phyloP scores from a whole-genome alignment of 2,329 filamentous ascomycete genomes.

The Elsinoe australis region DNA sequence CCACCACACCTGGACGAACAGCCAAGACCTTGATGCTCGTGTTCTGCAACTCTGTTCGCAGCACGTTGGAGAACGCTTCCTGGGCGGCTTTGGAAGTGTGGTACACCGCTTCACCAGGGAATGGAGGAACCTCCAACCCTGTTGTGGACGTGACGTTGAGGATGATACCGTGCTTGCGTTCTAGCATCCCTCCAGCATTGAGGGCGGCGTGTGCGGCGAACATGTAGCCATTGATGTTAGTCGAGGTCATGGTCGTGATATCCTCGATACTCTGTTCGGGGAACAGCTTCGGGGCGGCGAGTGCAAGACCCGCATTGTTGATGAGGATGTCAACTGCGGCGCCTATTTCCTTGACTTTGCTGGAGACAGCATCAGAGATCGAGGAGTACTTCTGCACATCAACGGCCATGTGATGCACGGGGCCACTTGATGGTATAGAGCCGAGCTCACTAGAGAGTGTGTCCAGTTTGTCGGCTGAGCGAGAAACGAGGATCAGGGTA shows the following conservation, averaged over 20 bases:
- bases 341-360: conserved; percentile 28
- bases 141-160: conserved; percentile 44
- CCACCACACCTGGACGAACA: conserved; percentile 42
- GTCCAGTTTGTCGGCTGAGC: conserved; percentile 30
- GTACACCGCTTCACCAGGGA: conserved; percentile 44
- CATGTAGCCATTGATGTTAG: conserved; percentile 45
- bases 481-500: conserved; percentile 39
- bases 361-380: conserved; percentile 28
- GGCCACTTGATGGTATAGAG: background rate
- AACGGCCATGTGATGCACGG: conserved; percentile 26
- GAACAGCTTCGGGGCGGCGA: conserved; percentile 40
- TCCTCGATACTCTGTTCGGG: conserved; percentile 36
- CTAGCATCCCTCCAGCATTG: conserved; percentile 36
- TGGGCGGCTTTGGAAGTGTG: conserved; percentile 43
- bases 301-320: conserved; percentile 44
- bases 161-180: conserved; percentile 38
- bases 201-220: conserved; percentile 40
- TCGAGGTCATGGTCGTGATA: conserved; percentile 41
- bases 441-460: conserved; percentile 22
- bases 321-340: conserved; percentile 40
- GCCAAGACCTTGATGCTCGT: conserved; percentile 44
- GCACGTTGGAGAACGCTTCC: conserved; percentile 44
- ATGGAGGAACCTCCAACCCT: conserved; percentile 42
- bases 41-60: conserved; percentile 41
- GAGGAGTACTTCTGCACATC: conserved; percentile 32